Conservation (phyloP, 2,329 filamentous ascomycete species). For the Sarocladium oryzae region DNA sequence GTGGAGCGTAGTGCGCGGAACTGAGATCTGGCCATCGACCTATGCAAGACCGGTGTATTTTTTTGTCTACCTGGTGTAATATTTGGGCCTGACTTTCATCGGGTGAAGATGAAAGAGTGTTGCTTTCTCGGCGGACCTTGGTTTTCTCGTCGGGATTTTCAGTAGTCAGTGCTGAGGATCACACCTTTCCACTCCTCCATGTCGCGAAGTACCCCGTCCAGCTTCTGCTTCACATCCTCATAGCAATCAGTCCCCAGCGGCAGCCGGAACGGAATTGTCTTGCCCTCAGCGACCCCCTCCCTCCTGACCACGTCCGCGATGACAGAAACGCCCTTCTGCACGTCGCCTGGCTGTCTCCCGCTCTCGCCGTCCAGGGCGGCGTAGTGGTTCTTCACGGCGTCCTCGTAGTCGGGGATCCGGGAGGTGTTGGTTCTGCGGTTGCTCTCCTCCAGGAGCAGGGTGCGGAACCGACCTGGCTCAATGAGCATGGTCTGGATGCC, state of each 20-base stretch:
- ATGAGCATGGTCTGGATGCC: constrained; percentile 11
- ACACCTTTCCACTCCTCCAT: constrained; percentile 17
- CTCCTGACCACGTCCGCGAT: constrained; percentile 20
- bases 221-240: constrained; percentile 17
- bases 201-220: constrained; percentile 17
- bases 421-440: constrained; percentile 9
- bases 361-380: neutral
- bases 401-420: constrained; percentile 10
- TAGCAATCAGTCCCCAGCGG: constrained; percentile 20
- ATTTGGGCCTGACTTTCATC: too few relatives aligned
- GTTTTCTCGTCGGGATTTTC: too few relatives aligned
- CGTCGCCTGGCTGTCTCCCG: constrained; percentile 15
- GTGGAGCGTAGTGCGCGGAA: too few relatives aligned
- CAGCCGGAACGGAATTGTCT: constrained; percentile 16
- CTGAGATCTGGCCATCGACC: too few relatives aligned
- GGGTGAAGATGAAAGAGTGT: too few relatives aligned
- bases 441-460: neutral
- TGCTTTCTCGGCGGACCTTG: too few relatives aligned
- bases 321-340: constrained; percentile 14
- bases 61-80: too few relatives aligned
- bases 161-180: constrained; percentile 14
- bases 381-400: constrained; percentile 6
- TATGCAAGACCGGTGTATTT: too few relatives aligned
- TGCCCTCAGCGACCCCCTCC: constrained; percentile 16
- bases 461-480: constrained; percentile 2